Percentiles rank a stretch among this genome's conserved stretches.
Conservation (phyloP, 2,329 filamentous ascomycete genomes). For the Stachybotrys chartarum region DNA sequence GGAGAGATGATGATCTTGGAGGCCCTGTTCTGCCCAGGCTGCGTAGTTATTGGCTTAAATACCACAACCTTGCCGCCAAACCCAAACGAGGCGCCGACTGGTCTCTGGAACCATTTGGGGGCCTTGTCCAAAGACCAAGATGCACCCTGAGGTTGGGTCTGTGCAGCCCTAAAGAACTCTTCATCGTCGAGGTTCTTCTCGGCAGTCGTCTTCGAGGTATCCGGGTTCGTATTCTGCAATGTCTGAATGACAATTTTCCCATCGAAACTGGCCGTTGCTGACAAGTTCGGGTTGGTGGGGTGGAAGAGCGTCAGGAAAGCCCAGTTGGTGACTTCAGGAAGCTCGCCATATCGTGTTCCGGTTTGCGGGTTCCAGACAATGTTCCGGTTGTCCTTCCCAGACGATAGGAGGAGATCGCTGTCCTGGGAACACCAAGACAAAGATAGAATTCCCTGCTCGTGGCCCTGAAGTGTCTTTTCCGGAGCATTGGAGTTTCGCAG, state of each 20-base stretch:
- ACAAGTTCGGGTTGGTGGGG: conserved; percentile 83
- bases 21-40: conserved; percentile 55
- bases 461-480: conserved; percentile 80
- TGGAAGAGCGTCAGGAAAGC: conserved; percentile 95
- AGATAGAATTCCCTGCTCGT: conserved; percentile 88
- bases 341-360: conserved; percentile 80
- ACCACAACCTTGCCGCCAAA: conserved; percentile 90
- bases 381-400: conserved; percentile 93
- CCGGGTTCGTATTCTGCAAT: conserved; percentile 83
- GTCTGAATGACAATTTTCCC: conserved; percentile 94
- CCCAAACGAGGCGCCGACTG: conserved; percentile 81
- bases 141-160: conserved; percentile 82
- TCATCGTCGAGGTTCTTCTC: conserved; percentile 75
- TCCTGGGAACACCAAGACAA: conserved; percentile 95
- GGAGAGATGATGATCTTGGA: conserved; percentile 79
- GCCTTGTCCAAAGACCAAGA: conserved; percentile 82
- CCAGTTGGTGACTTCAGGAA: conserved; percentile 98
- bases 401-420: conserved; percentile 80
- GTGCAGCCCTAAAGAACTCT: conserved; percentile 93
- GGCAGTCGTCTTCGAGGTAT: conserved; percentile 58
- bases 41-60: conserved; percentile 53
- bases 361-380: conserved; percentile 95
- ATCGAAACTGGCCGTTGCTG: conserved; percentile 94
- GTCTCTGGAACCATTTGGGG: conserved; percentile 84
- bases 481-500: conserved; percentile 93